Evolutionary conservation across 495 filamentous ascomycete species (phyloP).

Genomic region (Cenococcum geophilum): DNA sequence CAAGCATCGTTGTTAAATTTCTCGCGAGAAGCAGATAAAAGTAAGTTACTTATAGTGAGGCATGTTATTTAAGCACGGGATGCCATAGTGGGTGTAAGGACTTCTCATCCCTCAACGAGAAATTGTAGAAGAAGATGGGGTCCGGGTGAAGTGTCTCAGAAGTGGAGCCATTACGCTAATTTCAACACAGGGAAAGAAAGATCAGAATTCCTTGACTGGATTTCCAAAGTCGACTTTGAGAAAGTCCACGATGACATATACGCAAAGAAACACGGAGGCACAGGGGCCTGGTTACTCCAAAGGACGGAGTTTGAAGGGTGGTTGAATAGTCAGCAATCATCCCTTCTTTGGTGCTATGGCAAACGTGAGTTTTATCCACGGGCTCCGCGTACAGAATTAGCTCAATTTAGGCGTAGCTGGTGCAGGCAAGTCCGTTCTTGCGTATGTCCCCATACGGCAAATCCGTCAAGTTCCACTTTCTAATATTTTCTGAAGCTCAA

Average conservation of each 20-base stretch:
- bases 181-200: neutral
- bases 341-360: slow-evolving; percentile 13
- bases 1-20: slow-evolving; percentile 5
- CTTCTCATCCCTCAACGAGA: too few relatives aligned
- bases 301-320: slow-evolving; percentile 1
- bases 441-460: neutral
- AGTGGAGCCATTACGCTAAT: too few relatives aligned
- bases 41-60: neutral
- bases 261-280: slow-evolving; percentile 9
- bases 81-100: neutral
- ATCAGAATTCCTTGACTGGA: slow-evolving; percentile 14
- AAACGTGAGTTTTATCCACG: slow-evolving; percentile 1
- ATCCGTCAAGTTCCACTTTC: neutral
- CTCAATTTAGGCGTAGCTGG: slow-evolving; percentile 6
- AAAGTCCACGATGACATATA: slow-evolving; percentile 17
- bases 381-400: neutral
- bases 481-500: slow-evolving; percentile 4
- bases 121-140: too few relatives aligned
- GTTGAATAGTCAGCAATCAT: neutral
- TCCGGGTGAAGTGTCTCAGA: too few relatives aligned
- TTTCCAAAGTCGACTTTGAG: slow-evolving; percentile 10
- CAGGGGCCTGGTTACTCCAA: slow-evolving; percentile 11
- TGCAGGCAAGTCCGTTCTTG: slow-evolving; percentile 13
- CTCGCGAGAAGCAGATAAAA: slow-evolving; percentile 3
- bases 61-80: neutral